Percentiles rank a stretch among this genome's conserved stretches.
These are phyloP conservation scores for Betula pendula DNA, from an alignment of 306 rosid genomes.

Conservation along the genomic window DNA sequence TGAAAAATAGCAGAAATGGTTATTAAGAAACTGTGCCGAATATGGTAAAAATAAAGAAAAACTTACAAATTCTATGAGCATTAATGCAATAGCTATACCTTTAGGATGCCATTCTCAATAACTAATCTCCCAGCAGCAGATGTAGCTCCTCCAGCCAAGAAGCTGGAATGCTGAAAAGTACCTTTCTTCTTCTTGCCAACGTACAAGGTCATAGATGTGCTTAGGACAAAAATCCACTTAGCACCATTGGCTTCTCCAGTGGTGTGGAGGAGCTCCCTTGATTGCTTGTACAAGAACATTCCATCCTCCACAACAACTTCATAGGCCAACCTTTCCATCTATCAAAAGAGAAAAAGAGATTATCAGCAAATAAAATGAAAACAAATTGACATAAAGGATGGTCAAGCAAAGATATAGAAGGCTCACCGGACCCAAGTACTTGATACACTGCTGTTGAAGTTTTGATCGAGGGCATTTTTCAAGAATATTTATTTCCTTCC, in stretches of 20 bases:
- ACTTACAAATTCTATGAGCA: not conserved
- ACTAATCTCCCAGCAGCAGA: constrained; percentile 96
- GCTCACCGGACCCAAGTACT: constrained; percentile 96
- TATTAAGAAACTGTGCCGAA: not conserved
- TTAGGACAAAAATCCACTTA: constrained; percentile 96
- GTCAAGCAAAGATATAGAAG: constrained; percentile 23
- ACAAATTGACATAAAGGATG: constrained; percentile 7
- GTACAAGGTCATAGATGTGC: constrained; percentile 78
- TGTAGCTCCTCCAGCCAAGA: constrained; percentile 99
- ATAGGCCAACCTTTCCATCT: constrained; percentile 93
- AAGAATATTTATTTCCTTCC: constrained; percentile 73
- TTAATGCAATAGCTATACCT: constrained; percentile 46
- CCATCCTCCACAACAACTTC: constrained; percentile 84
- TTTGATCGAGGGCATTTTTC: constrained; percentile 78
- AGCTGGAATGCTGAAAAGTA: constrained; percentile 95
- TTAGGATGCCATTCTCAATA: constrained; percentile 73
- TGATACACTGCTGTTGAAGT: constrained; percentile 93
- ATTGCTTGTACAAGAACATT: constrained; percentile 68
- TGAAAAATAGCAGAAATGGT: constrained; percentile 34
- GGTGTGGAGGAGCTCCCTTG: constrained; percentile 72
- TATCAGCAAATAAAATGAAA: constrained; percentile 14
- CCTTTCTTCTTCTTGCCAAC: constrained; percentile 96
- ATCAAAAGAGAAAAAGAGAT: constrained; percentile 20
- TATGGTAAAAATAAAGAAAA: not conserved
- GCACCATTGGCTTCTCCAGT: constrained; percentile 45